Evolutionary conservation across 441 rosid genomes (phyloP), one percentile per base, ranked within the genome.

Genomic region (Breynia disticha): DNA sequence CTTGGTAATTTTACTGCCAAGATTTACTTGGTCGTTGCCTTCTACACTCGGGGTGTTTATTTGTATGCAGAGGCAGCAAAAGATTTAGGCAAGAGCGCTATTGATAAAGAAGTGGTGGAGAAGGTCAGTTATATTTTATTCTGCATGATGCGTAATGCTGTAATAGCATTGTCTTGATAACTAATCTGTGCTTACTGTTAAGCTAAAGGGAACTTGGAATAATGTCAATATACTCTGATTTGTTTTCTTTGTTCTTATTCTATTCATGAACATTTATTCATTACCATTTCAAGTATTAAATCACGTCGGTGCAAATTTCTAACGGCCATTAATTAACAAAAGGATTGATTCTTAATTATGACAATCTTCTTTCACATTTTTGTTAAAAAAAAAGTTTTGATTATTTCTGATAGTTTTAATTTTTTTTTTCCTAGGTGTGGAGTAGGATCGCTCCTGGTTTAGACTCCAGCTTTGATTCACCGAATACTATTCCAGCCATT

Each of bases 391-490:
- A 46, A 54, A 32, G n/a, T n/a, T 54, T 47, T 47, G 50, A 62
- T 46, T 12, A n/a, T n/a, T 35, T 45, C 46, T 65, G 46, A 60
- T 21, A 16, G 13, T 16, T 21, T 32, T 28, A 9, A n/a, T 43
- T 41, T 50, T 55, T 50, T 48, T 14, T 20, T 72, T 14, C 61
- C 43, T 74, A 93, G 99, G 97, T 93, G 14, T 93, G 99, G 99
- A 71, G 81, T 69, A 83, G 87, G 71, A 89, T 89, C 62, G 93
- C 97, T 63, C 96, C 97, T 54, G 95, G 94, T 55, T 60, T 93
- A 68, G 89, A 87, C 20, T 83, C 87, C 48, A 58, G 66, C 35
- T 83, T 93, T 57, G 97, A 93, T 67, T 65, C 96, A 0, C 96
- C 89, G 18, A 62, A 77, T 69, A 84, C 89, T 5, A 42, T 93